Conservation (phyloP, 2,329 filamentous ascomycete genomes). For the Eutypa lata region DNA sequence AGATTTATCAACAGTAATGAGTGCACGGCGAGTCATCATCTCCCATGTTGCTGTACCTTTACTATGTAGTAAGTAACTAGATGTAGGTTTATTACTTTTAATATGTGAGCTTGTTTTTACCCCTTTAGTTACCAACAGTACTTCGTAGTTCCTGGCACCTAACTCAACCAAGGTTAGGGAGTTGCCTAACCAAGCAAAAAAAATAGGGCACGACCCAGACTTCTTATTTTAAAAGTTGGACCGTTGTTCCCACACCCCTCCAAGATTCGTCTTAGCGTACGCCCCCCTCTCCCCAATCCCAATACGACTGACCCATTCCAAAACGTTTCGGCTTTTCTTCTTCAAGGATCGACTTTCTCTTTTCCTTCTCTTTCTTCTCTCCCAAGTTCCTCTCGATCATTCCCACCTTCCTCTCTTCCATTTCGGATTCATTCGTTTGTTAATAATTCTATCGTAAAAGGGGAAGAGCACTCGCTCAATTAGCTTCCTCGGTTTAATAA, state of each 20-base stretch:
- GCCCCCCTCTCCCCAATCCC: constrained; percentile 16
- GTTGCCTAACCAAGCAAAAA: background rate
- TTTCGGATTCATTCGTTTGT: constrained; percentile 37
- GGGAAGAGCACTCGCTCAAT: constrained; percentile 33
- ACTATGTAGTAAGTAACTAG: too few species aligned
- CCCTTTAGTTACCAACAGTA: too few species aligned
- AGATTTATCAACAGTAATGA: background rate
- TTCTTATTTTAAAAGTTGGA: background rate
- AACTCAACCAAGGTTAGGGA: background rate
- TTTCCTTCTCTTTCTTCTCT: constrained; percentile 21
- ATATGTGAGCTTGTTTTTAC: too few species aligned
- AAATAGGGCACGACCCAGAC: background rate
- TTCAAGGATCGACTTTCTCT: constrained; percentile 27
- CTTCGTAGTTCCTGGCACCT: background rate
- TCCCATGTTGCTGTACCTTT: too few species aligned
- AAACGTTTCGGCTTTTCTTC: constrained; percentile 35
- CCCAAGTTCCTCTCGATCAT: constrained; percentile 15
- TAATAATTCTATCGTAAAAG: constrained; percentile 29
- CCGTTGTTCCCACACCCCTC: too few species aligned
- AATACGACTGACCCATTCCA: constrained; percentile 23
- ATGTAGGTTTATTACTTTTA: too few species aligned
- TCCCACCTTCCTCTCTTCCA: constrained; percentile 17
- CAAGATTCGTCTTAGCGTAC: background rate
- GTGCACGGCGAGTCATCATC: background rate
- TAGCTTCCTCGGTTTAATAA: constrained; percentile 34